These are phyloP conservation scores for Candida nanaspora DNA, from an alignment of 805 yeast genomes.

Conservation along the genomic window DNA sequence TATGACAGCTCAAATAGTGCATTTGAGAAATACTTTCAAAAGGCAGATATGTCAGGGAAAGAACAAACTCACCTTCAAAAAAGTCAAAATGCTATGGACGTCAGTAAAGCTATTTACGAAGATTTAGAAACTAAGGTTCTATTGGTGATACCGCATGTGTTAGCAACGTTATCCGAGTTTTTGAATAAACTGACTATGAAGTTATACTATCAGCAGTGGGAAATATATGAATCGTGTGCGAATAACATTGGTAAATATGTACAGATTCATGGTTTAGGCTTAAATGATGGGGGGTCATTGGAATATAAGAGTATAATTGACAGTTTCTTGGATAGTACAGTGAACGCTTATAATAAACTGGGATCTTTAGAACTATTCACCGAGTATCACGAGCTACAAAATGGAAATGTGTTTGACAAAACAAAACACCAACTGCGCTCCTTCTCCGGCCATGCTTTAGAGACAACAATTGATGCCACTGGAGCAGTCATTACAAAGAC, in stretches of 20 bases:
- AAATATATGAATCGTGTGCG: slow-evolving; percentile 25
- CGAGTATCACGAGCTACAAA: slow-evolving; percentile 30
- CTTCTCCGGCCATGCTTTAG: slow-evolving; percentile 21
- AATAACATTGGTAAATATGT: slow-evolving; percentile 23
- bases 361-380: slow-evolving; percentile 31
- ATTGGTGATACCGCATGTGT: slow-evolving; percentile 37
- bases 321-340: slow-evolving; percentile 31
- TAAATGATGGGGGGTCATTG: slow-evolving; percentile 6
- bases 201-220: slow-evolving; percentile 30
- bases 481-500: slow-evolving; percentile 25
- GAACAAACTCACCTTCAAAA: slow-evolving; percentile 28
- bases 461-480: slow-evolving; percentile 21
- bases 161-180: slow-evolving; percentile 41
- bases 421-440: slow-evolving; percentile 16
- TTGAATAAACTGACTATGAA: slow-evolving; percentile 33
- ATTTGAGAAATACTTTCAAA: slow-evolving; percentile 30
- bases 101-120: slow-evolving; percentile 23
- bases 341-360: slow-evolving; percentile 28
- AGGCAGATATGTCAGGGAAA: slow-evolving; percentile 25
- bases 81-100: slow-evolving; percentile 25
- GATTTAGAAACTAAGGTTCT: slow-evolving; percentile 34
- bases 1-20: slow-evolving; percentile 30
- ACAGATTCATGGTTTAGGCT: slow-evolving; percentile 27
- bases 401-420: slow-evolving; percentile 28
- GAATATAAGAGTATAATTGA: slow-evolving; percentile 28